phyloP scores from a whole-genome alignment of 768 basidiomycete genomes.

The Phanerochaete carnosa region DNA sequence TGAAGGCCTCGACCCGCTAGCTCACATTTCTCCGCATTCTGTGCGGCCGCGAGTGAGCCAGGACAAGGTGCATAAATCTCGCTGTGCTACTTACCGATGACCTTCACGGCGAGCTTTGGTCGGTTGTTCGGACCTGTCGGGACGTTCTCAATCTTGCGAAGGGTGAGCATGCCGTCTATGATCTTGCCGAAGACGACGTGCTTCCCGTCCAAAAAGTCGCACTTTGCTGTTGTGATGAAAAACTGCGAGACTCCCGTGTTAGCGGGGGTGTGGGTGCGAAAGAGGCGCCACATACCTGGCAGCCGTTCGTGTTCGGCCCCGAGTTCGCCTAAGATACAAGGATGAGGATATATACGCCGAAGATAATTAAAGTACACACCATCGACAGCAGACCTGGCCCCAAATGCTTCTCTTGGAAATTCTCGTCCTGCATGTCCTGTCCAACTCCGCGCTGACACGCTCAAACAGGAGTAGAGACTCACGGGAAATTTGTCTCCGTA shows the following conservation, averaged over 20 bases:
- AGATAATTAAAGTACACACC: constrained; percentile 41
- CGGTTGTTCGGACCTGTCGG: constrained; percentile 88
- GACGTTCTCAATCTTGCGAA: constrained; percentile 95
- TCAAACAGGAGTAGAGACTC: constrained; percentile 20
- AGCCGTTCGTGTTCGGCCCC: constrained; percentile 91
- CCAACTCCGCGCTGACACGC: neutral
- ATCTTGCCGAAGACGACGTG: constrained; percentile 93
- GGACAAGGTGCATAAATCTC: neutral
- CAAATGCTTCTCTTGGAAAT: constrained; percentile 86
- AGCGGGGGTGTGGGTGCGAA: neutral
- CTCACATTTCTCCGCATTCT: constrained; percentile 41
- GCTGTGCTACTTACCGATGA: constrained; percentile 58
- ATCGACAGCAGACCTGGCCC: constrained; percentile 88
- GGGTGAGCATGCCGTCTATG: constrained; percentile 90
- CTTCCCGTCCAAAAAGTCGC: constrained; percentile 94
- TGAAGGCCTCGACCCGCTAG: neutral
- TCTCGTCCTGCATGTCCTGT: constrained; percentile 69
- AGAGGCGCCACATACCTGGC: constrained; percentile 51
- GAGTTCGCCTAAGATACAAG: constrained; percentile 75
- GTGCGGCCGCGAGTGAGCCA: neutral
- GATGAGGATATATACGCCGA: neutral
- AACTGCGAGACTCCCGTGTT: constrained; percentile 49
- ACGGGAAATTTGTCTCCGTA: constrained; percentile 94
- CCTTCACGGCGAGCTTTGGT: constrained; percentile 85
- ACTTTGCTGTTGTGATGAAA: constrained; percentile 94